Conservation (phyloP, 106 monocot genomes). For the Apostasia ramifera region DNA sequence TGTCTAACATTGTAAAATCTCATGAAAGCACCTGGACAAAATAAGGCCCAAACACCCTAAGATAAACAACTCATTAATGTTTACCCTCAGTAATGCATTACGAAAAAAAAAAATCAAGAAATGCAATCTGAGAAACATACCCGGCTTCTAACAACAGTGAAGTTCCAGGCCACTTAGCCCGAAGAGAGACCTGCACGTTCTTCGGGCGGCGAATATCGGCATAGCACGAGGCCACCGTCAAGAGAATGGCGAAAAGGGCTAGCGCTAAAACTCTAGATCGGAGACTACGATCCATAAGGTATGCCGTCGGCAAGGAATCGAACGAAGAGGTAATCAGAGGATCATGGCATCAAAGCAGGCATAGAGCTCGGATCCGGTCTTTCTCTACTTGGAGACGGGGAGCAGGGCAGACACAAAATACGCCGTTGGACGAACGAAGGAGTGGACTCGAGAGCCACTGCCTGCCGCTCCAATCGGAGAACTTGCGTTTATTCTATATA, state of each 20-base stretch:
- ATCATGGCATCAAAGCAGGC: not conserved
- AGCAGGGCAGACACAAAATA: not conserved
- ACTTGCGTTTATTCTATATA: too few relatives aligned
- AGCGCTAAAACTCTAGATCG: slow-evolving; percentile 15
- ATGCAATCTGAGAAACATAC: slow-evolving; percentile 15
- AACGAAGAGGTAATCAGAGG: not conserved
- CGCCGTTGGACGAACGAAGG: not conserved
- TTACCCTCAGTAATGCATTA: too few relatives aligned
- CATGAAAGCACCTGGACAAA: not conserved
- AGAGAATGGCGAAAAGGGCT: slow-evolving; percentile 6
- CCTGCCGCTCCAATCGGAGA: too few relatives aligned
- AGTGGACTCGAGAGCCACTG: too few relatives aligned
- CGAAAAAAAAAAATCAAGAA: not conserved
- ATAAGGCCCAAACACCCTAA: not conserved
- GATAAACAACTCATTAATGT: too few relatives aligned
- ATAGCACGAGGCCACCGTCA: not conserved
- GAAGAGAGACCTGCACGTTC: slow-evolving; percentile 61
- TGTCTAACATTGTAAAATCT: too few relatives aligned
- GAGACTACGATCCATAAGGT: slow-evolving; percentile 12
- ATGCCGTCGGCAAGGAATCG: not conserved
- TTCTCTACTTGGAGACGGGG: not conserved
- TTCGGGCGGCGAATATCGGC: slow-evolving; percentile 30
- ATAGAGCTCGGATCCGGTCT: not conserved
- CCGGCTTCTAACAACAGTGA: slow-evolving; percentile 55
- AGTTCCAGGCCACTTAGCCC: slow-evolving; percentile 60